Evolutionary conservation across 164 flowering plant species (phyloP).

Genomic region (Berberis thunbergii): DNA sequence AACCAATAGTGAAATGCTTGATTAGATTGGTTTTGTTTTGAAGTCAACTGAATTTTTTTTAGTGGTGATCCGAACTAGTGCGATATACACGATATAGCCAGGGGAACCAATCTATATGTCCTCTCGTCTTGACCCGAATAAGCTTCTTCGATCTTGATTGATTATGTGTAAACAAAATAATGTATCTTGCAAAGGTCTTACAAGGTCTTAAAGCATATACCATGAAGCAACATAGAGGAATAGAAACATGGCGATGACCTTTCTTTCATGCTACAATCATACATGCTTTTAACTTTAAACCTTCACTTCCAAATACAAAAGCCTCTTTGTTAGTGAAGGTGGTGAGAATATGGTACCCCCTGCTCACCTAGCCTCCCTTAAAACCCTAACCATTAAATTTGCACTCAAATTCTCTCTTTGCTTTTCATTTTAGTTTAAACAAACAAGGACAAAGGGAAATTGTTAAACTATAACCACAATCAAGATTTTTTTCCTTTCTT

Average conservation of each 20-base stretch:
- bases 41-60: too few relatives aligned
- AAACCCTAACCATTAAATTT: constrained; percentile 7
- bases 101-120: too few relatives aligned
- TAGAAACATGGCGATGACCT: background rate
- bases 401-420: constrained; percentile 16
- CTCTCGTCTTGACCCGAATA: too few relatives aligned
- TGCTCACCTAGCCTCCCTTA: background rate
- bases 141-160: too few relatives aligned
- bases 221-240: background rate
- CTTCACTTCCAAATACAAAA: constrained; percentile 1
- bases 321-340: constrained; percentile 1
- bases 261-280: constrained; percentile 1
- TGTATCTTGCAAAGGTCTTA: background rate
- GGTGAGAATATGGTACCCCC: constrained; percentile 1
- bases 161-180: background rate
- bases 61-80: too few relatives aligned
- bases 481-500: background rate
- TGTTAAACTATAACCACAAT: constrained; percentile 11
- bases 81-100: too few relatives aligned
- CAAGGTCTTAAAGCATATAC: constrained; percentile 6
- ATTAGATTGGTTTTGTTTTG: too few relatives aligned
- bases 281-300: constrained; percentile 3
- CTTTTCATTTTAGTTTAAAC: too few relatives aligned
- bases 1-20: too few relatives aligned
- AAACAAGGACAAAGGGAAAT: constrained; percentile 12